phyloP scores from a whole-genome alignment of 495 filamentous ascomycete species.

The Aspergillus sparsus region DNA sequence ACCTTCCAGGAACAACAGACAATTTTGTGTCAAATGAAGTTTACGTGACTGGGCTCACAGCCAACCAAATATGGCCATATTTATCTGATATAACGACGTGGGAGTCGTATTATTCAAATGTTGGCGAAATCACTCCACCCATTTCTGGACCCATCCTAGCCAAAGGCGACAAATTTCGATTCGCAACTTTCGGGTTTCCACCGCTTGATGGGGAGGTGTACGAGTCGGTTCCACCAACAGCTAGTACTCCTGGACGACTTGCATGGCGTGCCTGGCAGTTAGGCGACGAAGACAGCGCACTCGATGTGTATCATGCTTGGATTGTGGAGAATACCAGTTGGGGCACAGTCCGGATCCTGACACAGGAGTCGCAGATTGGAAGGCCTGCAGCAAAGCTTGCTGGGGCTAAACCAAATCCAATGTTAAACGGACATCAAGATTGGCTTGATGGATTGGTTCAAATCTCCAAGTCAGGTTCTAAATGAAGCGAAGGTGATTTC shows the following conservation, averaged over 20 bases:
- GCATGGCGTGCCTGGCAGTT: conserved; percentile 21
- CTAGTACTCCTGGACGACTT: conserved; percentile 12
- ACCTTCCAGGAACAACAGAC: conserved; percentile 22
- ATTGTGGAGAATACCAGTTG: conserved; percentile 16
- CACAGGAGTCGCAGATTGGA: conserved; percentile 20
- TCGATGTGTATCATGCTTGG: conserved; percentile 22
- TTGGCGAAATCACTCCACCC: conserved; percentile 20
- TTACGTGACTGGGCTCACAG: conserved; percentile 12
- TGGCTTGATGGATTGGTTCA: conserved; percentile 17
- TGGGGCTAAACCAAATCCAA: conserved; percentile 15
- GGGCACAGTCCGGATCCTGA: conserved; percentile 15
- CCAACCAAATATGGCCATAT: conserved; percentile 10
- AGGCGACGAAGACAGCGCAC: conserved; percentile 15
- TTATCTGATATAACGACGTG: conserved; percentile 10
- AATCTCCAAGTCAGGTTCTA: background rate
- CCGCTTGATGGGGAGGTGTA: conserved; percentile 10
- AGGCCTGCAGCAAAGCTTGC: conserved; percentile 18
- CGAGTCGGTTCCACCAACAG: conserved; percentile 17
- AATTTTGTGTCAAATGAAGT: conserved; percentile 27
- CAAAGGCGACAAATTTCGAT: conserved; percentile 14
- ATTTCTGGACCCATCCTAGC: conserved; percentile 1
- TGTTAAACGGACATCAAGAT: conserved; percentile 21
- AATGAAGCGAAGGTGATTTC: too few species aligned
- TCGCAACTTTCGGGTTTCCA: conserved; percentile 22
- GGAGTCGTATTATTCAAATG: conserved; percentile 21